Evolutionary conservation across 1,284 basidiomycete species (phyloP), one percentile per base, ranked within the genome.

Genomic region (Ustilago loliicola): DNA sequence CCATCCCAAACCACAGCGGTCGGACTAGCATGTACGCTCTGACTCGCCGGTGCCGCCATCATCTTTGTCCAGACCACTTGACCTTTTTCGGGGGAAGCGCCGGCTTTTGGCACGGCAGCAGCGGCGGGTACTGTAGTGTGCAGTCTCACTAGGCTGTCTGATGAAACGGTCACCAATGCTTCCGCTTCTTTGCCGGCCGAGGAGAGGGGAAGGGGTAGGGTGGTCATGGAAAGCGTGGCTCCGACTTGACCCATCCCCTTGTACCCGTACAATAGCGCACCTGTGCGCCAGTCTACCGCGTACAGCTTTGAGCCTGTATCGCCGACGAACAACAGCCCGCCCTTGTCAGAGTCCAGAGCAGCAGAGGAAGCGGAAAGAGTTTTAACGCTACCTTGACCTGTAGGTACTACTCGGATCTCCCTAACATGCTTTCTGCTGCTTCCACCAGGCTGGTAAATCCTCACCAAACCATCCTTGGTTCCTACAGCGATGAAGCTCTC

Each of bases 301-400:
- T 71, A 83, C 4, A 82, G 21, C 51, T 81, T 80, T 1, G 66
- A 71, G 1, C 70, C 66, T 1, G 78, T 79, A 29, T 83, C 81
- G 5, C 76, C 77, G 3, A 77, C 80, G 21, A 82, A 72, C 15
- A 83, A 29, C 52, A 79, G 40, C 3, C 79, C 78, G 3, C 66
- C 63, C 4, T 36, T 61, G 7, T 36, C 40, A 2, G 60, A 23
- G n/a, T 73, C 72, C 7, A 75, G 47, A 7, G 69, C 23, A 0
- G 36, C n/a, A 1, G 66, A 58, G 1, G 68, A 72, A 3, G 62
- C 61, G 23, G 61, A 61, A 11, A 79, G 61, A 9, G 73, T 79
- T 61, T 77, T 77, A 48, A 78, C 61, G 15, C 61, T 63, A 7
- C 67, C 72, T 42, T 80, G 78, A 0, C 72, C 74, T 7, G 40